A percentile compares a stretch with the other conserved stretches of the same genome.
Evolutionary conservation across 768 basidiomycete genomes (phyloP).

Genomic region (Glaciozyma martinii): DNA sequence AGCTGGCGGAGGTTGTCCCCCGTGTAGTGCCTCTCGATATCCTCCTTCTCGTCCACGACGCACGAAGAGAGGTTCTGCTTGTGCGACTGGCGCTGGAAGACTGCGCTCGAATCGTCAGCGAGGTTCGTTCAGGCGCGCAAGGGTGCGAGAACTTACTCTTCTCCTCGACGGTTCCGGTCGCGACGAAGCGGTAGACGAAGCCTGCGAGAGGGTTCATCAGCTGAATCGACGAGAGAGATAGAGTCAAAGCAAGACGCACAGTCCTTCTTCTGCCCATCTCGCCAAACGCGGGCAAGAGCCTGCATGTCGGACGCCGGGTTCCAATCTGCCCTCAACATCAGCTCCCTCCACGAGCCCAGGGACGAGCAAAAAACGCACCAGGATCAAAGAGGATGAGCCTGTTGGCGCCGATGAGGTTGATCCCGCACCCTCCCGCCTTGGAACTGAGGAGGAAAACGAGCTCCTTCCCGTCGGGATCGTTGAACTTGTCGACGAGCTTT

Average conservation of each 20-base stretch:
- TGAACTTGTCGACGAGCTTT: constrained; percentile 83
- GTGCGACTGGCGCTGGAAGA: constrained; percentile 91
- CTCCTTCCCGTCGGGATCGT: constrained; percentile 48
- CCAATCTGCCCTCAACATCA: constrained; percentile 60
- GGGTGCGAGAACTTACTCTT: constrained; percentile 14
- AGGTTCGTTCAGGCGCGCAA: background rate
- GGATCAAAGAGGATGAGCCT: constrained; percentile 53
- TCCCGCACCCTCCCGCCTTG: constrained; percentile 91
- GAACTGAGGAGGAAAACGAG: constrained; percentile 85
- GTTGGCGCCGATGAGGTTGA: constrained; percentile 89
- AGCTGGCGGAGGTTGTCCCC: constrained; percentile 77
- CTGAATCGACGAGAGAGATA: background rate
- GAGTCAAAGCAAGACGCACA: constrained; percentile 53
- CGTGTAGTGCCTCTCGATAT: constrained; percentile 90
- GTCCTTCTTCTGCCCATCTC: constrained; percentile 99
- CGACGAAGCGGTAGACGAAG: constrained; percentile 96
- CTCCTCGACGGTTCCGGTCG: constrained; percentile 46
- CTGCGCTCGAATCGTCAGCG: constrained; percentile 36
- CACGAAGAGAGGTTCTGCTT: constrained; percentile 95
- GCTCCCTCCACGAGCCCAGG: background rate
- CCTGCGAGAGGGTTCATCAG: constrained; percentile 46
- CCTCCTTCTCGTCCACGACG: constrained; percentile 96
- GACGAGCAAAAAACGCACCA: constrained; percentile 24
- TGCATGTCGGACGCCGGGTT: constrained; percentile 98
- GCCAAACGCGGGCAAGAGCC: constrained; percentile 95